Base-by-base conservation (phyloP, 1,284 basidiomycete genomes). In the Ustilago cynodontis region DNA sequence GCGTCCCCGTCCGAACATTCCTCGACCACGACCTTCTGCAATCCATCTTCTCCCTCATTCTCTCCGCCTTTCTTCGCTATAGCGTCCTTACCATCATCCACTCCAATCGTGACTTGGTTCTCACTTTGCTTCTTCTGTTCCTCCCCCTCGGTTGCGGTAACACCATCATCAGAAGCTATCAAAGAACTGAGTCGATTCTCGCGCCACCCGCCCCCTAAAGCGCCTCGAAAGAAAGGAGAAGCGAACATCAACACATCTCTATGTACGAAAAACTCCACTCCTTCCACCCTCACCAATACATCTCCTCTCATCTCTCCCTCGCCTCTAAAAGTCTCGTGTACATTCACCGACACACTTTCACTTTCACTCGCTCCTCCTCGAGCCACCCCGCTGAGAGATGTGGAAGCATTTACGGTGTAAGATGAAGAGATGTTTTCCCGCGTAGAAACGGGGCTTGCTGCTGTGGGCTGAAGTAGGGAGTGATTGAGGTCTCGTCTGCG, bases 191-290 rank as follows among this genome's bases (percentile, higher is more conserved):
- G 54, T 16, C 68, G 60, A 8, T 65, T 66, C 59, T 80, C 78
- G 3, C 58, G 70, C 78, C 77, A 80, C 16, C 65, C 78, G 8
- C 77, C 78, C 14, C 64, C 57, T 39, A 80, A 43, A 4, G 80
- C 37, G 16, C 66, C 59, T 11, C 65, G 57, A 37, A 82, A 82
- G 55, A 82, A 82, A 18, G 80, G 75, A 20, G 64, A 70, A 0
- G 77, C 67, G 39, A 76, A 82, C 52, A 71, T 37, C 31, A 82
- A 59, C 8, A 80, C 55, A 29, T 79, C 67, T 47, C 70, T 74
- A 43, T 81, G 80, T 22, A 80, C 78, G 41, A 63, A 81, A 20
- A 80, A 81, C 37, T 78, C 66, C n/a, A 72, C 66, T 5, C 64
- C 78, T 1, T 68, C 59, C 28, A 72, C 75, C 7, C 64, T 47